Percentiles rank a stretch among this genome's conserved stretches.
phyloP scores from a whole-genome alignment of 1,284 basidiomycete species.

The Leccinum glutinopallens region DNA sequence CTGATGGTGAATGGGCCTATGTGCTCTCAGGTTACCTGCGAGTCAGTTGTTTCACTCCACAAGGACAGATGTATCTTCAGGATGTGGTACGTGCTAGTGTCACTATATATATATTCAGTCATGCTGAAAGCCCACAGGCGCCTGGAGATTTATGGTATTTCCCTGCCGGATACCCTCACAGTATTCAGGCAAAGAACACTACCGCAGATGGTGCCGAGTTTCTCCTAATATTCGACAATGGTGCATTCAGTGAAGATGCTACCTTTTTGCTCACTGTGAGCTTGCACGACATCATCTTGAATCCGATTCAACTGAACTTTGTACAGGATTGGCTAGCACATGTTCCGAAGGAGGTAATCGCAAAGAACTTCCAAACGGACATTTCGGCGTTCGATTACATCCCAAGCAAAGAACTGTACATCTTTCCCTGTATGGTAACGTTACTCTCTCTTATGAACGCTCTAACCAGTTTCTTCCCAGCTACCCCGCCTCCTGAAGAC shows the following conservation, averaged over 20 bases:
- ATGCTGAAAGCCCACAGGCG: slow-evolving; percentile 19
- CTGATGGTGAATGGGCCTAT: slow-evolving; percentile 56
- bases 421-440: slow-evolving; percentile 48
- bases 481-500: slow-evolving; percentile 44
- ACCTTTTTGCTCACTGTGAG: slow-evolving; percentile 50
- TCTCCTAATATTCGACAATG: slow-evolving; percentile 58
- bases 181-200: slow-evolving; percentile 54
- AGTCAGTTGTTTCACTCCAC: slow-evolving; percentile 50
- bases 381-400: slow-evolving; percentile 48
- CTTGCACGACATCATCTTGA: background rate
- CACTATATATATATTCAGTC: background rate
- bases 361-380: slow-evolving; percentile 52
- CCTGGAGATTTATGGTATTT: slow-evolving; percentile 62
- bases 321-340: slow-evolving; percentile 53
- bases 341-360: slow-evolving; percentile 53
- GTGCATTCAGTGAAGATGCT: slow-evolving; percentile 56
- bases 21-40: slow-evolving; percentile 46
- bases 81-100: slow-evolving; percentile 43
- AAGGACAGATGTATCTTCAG: slow-evolving; percentile 50
- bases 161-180: slow-evolving; percentile 46
- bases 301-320: background rate
- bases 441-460: background rate
- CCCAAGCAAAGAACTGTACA: slow-evolving; percentile 53
- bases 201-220: slow-evolving; percentile 56
- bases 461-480: slow-evolving; percentile 26